These are phyloP conservation scores for Chaetothyriales sp. DNA, from an alignment of 2,329 filamentous ascomycete species.

Conservation along the genomic window DNA sequence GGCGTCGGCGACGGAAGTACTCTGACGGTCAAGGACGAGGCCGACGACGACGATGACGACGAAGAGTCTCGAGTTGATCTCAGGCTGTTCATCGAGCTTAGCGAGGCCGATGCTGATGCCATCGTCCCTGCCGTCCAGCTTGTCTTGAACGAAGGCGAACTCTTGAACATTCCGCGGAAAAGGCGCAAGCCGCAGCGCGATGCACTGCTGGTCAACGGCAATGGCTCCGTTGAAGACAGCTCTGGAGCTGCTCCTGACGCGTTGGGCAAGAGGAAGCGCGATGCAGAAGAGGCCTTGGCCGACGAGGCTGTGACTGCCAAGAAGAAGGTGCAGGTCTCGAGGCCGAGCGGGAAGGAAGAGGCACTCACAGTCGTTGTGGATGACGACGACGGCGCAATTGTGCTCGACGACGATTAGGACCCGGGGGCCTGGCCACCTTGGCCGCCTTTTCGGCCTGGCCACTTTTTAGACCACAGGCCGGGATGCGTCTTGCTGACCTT, in stretches of 20 bases:
- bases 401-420: conserved; percentile 49
- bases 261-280: conserved; percentile 14
- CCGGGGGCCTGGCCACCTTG: background rate
- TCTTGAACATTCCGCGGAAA: conserved; percentile 34
- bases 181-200: conserved; percentile 24
- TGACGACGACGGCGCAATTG: conserved; percentile 45
- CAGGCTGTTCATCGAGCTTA: conserved; percentile 41
- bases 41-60: conserved; percentile 39
- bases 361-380: conserved; percentile 32
- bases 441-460: no score
- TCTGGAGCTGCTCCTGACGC: background rate
- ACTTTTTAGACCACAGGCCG: background rate
- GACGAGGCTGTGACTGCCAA: conserved; percentile 13
- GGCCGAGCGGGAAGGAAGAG: conserved; percentile 27
- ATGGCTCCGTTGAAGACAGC: conserved; percentile 11
- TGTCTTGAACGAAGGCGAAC: conserved; percentile 20
- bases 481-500: background rate
- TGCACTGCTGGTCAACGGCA: conserved; percentile 1
- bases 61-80: conserved; percentile 55
- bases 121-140: conserved; percentile 27
- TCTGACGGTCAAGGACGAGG: conserved; percentile 70
- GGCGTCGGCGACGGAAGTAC: conserved; percentile 62
- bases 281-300: conserved; percentile 28
- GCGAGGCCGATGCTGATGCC: conserved; percentile 22
- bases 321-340: conserved; percentile 2